Evolutionary conservation across 2,329 filamentous ascomycete genomes (phyloP).

Genomic region (Colletotrichum cereale): DNA sequence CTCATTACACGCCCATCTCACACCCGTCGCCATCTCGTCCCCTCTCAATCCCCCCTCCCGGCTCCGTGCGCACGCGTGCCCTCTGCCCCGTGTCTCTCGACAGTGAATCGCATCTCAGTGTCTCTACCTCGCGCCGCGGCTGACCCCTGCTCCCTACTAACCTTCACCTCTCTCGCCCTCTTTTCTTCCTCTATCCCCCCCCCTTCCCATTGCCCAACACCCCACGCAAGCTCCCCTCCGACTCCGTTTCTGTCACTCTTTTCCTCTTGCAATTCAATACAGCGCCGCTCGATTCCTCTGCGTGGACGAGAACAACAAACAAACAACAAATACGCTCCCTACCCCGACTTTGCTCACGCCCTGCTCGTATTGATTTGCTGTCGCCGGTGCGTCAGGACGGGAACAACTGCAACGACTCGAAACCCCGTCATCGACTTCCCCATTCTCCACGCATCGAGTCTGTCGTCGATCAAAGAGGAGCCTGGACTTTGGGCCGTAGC

Average conservation of each 20-base stretch:
- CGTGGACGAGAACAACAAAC: slow-evolving; percentile 37
- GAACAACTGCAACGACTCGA: slow-evolving; percentile 13
- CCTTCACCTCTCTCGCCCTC: slow-evolving; percentile 31
- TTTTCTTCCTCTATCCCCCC: slow-evolving; percentile 39
- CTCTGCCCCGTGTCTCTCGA: slow-evolving; percentile 8
- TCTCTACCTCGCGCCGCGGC: neutral
- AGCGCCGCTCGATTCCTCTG: slow-evolving; percentile 28
- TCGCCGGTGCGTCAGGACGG: slow-evolving; percentile 11
- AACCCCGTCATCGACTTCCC: neutral
- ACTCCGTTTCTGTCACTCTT: slow-evolving; percentile 19
- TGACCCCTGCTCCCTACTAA: slow-evolving; percentile 34
- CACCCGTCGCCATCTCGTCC: slow-evolving; percentile 7
- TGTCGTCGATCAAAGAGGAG: slow-evolving; percentile 30
- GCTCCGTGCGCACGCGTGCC: slow-evolving; percentile 30
- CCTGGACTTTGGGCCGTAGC: slow-evolving; percentile 1
- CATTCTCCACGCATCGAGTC: slow-evolving; percentile 34
- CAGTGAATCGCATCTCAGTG: slow-evolving; percentile 5
- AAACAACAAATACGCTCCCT: slow-evolving; percentile 36
- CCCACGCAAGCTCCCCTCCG: slow-evolving; percentile 15
- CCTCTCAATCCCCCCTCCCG: neutral
- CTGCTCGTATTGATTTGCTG: slow-evolving; percentile 31
- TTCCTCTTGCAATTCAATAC: slow-evolving; percentile 20
- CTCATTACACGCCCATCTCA: neutral
- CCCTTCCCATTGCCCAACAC: slow-evolving; percentile 12
- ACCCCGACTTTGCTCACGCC: slow-evolving; percentile 17